phyloP scores from a whole-genome alignment of 495 filamentous ascomycete species.

The Ramalina peruviana region DNA sequence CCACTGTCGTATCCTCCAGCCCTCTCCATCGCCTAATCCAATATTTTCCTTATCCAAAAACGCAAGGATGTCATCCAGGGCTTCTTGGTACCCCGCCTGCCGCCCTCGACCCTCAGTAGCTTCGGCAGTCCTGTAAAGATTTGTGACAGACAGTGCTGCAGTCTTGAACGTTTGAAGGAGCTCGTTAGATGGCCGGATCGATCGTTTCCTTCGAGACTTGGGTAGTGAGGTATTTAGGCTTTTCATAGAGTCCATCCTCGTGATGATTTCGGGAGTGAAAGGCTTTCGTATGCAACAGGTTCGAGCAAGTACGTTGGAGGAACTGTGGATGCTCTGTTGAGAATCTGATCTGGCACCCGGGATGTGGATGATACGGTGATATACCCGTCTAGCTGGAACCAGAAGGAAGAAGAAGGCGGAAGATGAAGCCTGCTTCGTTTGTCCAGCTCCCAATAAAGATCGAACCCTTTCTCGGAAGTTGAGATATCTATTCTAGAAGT shows the following conservation, averaged over 20 bases:
- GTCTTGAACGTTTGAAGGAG: slow-evolving; percentile 80
- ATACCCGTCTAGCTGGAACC: too few relatives aligned
- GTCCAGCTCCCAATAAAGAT: too few relatives aligned
- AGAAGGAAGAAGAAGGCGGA: too few relatives aligned
- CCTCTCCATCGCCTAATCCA: slow-evolving; percentile 65
- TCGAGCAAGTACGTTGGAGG: slow-evolving; percentile 6
- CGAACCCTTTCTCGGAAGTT: too few relatives aligned
- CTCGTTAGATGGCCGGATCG: slow-evolving; percentile 55
- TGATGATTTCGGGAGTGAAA: neutral
- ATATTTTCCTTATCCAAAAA: slow-evolving; percentile 75
- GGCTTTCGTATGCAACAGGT: neutral
- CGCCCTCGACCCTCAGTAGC: slow-evolving; percentile 59
- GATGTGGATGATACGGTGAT: neutral
- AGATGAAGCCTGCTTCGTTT: too few relatives aligned
- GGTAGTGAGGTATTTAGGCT: slow-evolving; percentile 57
- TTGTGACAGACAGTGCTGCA: slow-evolving; percentile 88
- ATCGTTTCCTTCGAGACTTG: slow-evolving; percentile 26
- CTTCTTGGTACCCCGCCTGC: slow-evolving; percentile 79
- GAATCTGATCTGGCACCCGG: neutral
- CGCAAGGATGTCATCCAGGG: slow-evolving; percentile 71
- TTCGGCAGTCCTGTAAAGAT: slow-evolving; percentile 83
- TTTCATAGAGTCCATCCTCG: slow-evolving; percentile 59
- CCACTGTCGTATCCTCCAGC: slow-evolving; percentile 71
- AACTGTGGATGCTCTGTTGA: neutral
- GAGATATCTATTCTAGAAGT: too few relatives aligned